Base-by-base conservation (phyloP, 2,329 filamentous ascomycete genomes). In the Periconia digitata region DNA sequence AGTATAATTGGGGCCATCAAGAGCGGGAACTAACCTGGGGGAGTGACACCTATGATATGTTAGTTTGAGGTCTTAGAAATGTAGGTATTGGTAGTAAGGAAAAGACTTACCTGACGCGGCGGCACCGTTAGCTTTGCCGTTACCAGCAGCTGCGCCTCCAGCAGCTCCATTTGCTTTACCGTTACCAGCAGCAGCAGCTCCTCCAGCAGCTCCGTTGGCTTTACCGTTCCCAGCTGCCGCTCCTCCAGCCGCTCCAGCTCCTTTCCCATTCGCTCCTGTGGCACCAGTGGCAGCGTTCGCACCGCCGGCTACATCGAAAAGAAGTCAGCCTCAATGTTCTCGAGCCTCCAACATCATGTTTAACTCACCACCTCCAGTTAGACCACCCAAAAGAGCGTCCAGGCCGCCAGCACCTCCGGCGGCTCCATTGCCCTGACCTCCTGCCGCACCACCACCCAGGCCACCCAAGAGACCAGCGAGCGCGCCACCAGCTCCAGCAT, bases 391-490 rank as follows among this genome's bases (percentile, higher is more conserved):
- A 22, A 46, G 42, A 13, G 15, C 20, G 12, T 16, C 42, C 6
- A 44, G 16, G 17, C 22, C 36, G 8, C 36, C 43, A 24, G n/a
- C 3, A 10, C 27, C 27, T 10, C 27, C 27, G 12, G 5, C 27
- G 4, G 27, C 27, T 4, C 27, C 27, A 12, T 39, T 45, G 20
- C 43, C 43, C 17, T 38, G 36, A 18, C 27, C 27, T 13, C 27
- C 27, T 32, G 27, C 37, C 15, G 16, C 37, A 10, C 37, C 37
- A 8, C 29, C 54, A n/a, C n/a, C n/a, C n/a, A n/a, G n/a, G n/a
- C n/a, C 55, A 10, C 49, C 52, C 27, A 54, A 41, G 18, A 54
- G 49, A 16, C 37, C 51, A 10, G 12, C 29, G 15, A 21, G 38
- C 6, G 43, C 8, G 15, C 23, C 36, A 8, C 44, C 44, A 27